Percentiles rank a stretch among this genome's conserved stretches.
These are phyloP conservation scores for Aureobasidium leucospermi DNA, from an alignment of 2,329 filamentous ascomycete species.

Conservation along the genomic window DNA sequence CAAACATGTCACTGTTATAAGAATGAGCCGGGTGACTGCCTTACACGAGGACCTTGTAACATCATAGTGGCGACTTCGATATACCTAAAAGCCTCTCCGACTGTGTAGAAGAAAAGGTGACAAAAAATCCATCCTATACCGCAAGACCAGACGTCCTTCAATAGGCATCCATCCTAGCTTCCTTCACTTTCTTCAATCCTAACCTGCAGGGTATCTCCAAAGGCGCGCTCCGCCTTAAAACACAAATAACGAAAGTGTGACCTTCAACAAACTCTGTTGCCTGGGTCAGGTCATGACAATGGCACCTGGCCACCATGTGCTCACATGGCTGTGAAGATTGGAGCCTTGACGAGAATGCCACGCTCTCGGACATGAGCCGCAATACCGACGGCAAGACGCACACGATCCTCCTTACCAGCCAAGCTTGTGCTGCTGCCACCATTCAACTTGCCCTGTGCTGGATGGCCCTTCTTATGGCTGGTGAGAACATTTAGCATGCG, in stretches of 20 bases:
- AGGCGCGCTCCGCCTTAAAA: conserved; percentile 2
- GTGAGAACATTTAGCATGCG: conserved; percentile 39
- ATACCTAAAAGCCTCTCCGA: no score
- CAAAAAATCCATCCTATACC: not conserved
- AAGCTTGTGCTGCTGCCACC: conserved; percentile 32
- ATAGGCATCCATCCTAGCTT: not conserved
- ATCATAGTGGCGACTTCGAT: no score
- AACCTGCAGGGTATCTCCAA: conserved; percentile 11
- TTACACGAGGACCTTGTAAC: no score
- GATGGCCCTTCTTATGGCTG: conserved; percentile 29
- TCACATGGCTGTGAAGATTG: conserved; percentile 17
- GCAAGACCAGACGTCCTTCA: not conserved
- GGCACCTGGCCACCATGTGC: not conserved
- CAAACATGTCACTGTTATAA: no score
- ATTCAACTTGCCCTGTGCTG: conserved; percentile 29
- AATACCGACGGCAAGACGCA: conserved; percentile 42
- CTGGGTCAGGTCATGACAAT: not conserved
- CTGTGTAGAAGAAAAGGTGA: no score
- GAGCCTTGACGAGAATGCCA: conserved; percentile 42
- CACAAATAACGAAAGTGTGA: not conserved
- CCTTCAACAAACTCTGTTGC: not conserved
- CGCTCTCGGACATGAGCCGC: conserved; percentile 43
- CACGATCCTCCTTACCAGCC: conserved; percentile 35
- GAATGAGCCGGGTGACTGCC: no score
- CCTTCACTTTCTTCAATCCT: not conserved